Evolutionary conservation across 2,329 filamentous ascomycete genomes (phyloP).

Genomic region (Pseudogymnoascus sp.): DNA sequence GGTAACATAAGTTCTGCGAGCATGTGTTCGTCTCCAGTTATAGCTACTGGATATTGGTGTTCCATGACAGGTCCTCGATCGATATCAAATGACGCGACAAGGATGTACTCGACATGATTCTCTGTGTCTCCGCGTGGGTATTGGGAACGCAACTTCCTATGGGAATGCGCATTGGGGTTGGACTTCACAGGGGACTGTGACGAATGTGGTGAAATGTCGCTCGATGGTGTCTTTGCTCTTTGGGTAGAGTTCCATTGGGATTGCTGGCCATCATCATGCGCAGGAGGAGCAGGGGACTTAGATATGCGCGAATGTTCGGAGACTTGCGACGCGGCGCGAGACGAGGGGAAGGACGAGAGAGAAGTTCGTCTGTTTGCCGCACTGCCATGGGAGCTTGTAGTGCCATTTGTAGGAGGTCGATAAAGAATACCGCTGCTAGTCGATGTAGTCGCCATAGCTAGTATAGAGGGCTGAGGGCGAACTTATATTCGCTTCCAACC

Average conservation of each 20-base stretch:
- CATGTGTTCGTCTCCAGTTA: slow-evolving; percentile 97
- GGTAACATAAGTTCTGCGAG: slow-evolving; percentile 96
- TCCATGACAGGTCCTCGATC: slow-evolving; percentile 97
- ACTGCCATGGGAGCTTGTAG: slow-evolving; percentile 29
- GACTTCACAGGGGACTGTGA: slow-evolving; percentile 48
- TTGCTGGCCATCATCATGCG: slow-evolving; percentile 47
- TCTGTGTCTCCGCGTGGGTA: slow-evolving; percentile 69
- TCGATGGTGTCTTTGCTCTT: slow-evolving; percentile 55
- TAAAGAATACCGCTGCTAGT: slow-evolving; percentile 18
- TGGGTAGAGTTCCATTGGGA: slow-evolving; percentile 54
- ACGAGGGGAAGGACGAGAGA: slow-evolving; percentile 56
- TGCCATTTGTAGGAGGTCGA: slow-evolving; percentile 34
- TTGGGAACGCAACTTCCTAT: slow-evolving; percentile 61
- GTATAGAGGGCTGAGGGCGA: not conserved
- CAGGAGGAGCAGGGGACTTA: slow-evolving; percentile 45
- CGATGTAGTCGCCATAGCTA: slow-evolving; percentile 1
- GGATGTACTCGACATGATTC: slow-evolving; percentile 97
- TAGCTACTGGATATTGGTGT: slow-evolving; percentile 90
- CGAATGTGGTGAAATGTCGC: slow-evolving; percentile 53
- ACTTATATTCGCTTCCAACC: slow-evolving; percentile 2
- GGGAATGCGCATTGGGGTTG: slow-evolving; percentile 45
- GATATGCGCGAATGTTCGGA: slow-evolving; percentile 46
- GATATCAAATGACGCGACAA: slow-evolving; percentile 96
- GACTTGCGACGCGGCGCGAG: slow-evolving; percentile 52
- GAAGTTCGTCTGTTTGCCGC: slow-evolving; percentile 44